Percentiles rank a stretch among this genome's conserved stretches.
These are phyloP conservation scores for Lachancea mirantina DNA, from an alignment of 805 yeast species.

Conservation along the genomic window DNA sequence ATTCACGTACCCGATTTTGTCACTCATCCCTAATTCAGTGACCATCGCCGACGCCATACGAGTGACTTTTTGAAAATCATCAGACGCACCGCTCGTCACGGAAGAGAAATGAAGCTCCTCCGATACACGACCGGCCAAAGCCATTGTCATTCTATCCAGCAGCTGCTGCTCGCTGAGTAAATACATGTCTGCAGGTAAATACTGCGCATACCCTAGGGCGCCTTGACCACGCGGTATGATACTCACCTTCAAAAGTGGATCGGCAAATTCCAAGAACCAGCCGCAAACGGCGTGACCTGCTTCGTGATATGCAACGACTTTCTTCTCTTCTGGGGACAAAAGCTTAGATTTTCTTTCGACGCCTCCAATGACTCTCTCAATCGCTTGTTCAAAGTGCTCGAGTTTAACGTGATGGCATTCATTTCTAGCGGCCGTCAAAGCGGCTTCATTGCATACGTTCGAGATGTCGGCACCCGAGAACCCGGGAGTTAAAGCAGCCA, in stretches of 20 bases:
- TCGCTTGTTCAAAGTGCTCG: slow-evolving; percentile 82
- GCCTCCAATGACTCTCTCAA: slow-evolving; percentile 94
- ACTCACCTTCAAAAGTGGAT: slow-evolving; percentile 87
- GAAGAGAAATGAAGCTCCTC: slow-evolving; percentile 83
- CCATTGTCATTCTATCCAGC: slow-evolving; percentile 84
- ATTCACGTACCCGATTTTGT: slow-evolving; percentile 60
- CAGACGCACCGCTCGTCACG: slow-evolving; percentile 88
- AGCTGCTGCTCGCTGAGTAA: slow-evolving; percentile 70
- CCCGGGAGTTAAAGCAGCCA: slow-evolving; percentile 91
- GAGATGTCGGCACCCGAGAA: slow-evolving; percentile 96
- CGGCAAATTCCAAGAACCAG: slow-evolving; percentile 83
- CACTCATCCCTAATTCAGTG: slow-evolving; percentile 81
- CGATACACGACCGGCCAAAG: slow-evolving; percentile 86
- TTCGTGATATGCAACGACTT: slow-evolving; percentile 86
- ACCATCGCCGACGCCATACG: slow-evolving; percentile 88
- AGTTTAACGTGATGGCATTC: slow-evolving; percentile 55
- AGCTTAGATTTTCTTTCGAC: slow-evolving; percentile 78
- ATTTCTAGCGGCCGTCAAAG: slow-evolving; percentile 82
- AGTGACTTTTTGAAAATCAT: slow-evolving; percentile 88
- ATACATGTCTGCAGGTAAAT: slow-evolving; percentile 83
- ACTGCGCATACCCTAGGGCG: slow-evolving; percentile 93
- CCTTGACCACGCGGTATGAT: slow-evolving; percentile 94
- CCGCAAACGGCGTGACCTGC: slow-evolving; percentile 98
- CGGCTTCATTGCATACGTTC: slow-evolving; percentile 90
- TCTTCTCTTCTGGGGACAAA: slow-evolving; percentile 72